These are phyloP conservation scores for Paraconiothyrium sp. DNA, from an alignment of 2,329 filamentous ascomycete genomes.

Conservation along the genomic window DNA sequence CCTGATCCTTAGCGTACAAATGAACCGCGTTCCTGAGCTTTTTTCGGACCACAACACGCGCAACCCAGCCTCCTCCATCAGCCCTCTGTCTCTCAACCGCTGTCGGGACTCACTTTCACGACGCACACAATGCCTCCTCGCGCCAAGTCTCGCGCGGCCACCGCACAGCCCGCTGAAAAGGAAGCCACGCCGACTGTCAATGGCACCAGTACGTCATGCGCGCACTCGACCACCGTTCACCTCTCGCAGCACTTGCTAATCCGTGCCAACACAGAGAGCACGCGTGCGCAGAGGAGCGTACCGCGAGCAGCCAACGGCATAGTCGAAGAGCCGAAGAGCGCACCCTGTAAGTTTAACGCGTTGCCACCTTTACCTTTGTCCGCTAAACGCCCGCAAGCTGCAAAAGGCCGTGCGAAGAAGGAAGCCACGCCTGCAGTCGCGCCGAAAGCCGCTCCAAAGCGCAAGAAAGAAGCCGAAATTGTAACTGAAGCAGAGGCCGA, in stretches of 20 bases:
- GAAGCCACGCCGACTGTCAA: constrained; percentile 39
- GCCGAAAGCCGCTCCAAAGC: constrained; percentile 16
- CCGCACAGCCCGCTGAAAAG: constrained; percentile 35
- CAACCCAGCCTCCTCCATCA: constrained; percentile 19
- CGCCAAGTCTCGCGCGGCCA: constrained; percentile 38
- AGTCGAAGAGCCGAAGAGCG: constrained; percentile 21
- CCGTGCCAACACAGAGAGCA: constrained; percentile 27
- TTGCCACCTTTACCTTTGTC: not conserved
- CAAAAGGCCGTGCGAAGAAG: constrained; percentile 22
- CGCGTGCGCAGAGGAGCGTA: constrained; percentile 40
- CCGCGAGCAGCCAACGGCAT: constrained; percentile 21
- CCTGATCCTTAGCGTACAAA: constrained; percentile 14
- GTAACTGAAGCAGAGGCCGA: not conserved
- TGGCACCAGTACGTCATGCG: constrained; percentile 42
- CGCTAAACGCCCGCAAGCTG: constrained; percentile 19
- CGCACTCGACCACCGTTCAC: constrained; percentile 20
- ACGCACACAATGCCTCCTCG: constrained; percentile 42
- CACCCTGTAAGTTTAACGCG: constrained; percentile 14
- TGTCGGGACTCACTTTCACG: constrained; percentile 18
- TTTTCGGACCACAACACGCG: constrained; percentile 42
- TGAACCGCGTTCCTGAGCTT: constrained; percentile 25
- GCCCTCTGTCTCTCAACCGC: constrained; percentile 5
- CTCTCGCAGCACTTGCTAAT: constrained; percentile 26
- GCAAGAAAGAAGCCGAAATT: constrained; percentile 25
- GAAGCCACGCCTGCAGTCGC: constrained; percentile 25